Evolutionary conservation across 192 early-diverging fungal species (phyloP), one percentile per base, ranked within the genome.

Genomic region (Funneliformis geosporum): DNA sequence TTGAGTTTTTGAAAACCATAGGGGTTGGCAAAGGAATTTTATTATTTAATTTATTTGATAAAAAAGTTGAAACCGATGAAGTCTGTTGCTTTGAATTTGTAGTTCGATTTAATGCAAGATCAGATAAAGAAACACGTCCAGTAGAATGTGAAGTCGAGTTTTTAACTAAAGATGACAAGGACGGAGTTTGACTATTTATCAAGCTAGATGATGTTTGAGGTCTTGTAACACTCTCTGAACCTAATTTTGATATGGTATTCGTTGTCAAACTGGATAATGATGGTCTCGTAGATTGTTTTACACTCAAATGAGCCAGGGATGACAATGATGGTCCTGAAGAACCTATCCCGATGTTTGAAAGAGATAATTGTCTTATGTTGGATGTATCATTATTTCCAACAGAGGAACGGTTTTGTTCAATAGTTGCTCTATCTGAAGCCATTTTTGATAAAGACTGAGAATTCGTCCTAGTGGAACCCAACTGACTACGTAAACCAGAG

Each of bases 141-240:
- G 38, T 3, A 16, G 76, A 68, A 11, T 68, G 64, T 46, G 43
- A 78, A 18, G 46, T 21, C 18, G 62, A 67, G 2, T 68, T 67
- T 68, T 78, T 64, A 25, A 47, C 76, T 10, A 68, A 38, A 25
- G 44, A 66, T 33, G 76, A 78, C 28, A 50, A 46, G 28, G 62
- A 68, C 14, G 64, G 43, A 21, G 46, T 16, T 78, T 68, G 28
- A 38, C 39, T 67, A 0, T 33, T 11, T 4, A 46, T n/a, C 2
- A 23, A 28, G 9, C 43, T 44, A 25, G 44, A 73, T 7, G 23
- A 27, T 14, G 25, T 60, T 47, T 21, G 25, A 42, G 64, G 39
- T 14, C 18, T 43, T n/a, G 64, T 27, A 33, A 33, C 33, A 33
- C 2, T 33, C 33, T 33, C 33, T 28, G 73, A 60, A 38, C 38